Conservation (phyloP, 345 rosid genomes). For the Salix viminalis region DNA sequence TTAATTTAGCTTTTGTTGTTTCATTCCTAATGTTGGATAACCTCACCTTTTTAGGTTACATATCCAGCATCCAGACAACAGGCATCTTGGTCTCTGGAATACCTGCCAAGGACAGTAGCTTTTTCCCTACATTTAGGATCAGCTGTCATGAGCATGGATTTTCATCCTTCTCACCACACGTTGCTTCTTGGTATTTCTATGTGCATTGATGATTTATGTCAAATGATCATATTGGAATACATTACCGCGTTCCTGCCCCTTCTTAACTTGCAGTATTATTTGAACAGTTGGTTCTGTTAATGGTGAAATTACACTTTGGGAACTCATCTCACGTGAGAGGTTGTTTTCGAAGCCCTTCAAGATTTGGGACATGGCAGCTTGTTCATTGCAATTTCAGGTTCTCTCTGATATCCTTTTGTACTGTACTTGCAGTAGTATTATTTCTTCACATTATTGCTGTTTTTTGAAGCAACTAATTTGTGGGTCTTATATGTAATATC, state of each 20-base stretch:
- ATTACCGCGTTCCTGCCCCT: background rate
- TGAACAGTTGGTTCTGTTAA: conserved; percentile 67
- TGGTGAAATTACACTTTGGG: conserved; percentile 88
- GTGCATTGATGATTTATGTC: background rate
- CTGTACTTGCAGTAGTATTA: conserved; percentile 3
- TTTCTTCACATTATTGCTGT: background rate
- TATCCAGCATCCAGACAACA: conserved; percentile 58
- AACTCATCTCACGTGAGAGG: conserved; percentile 53
- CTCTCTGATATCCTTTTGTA: conserved; percentile 18
- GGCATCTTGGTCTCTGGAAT: conserved; percentile 64
- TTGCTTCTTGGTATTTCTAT: conserved; percentile 66
- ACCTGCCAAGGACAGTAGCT: conserved; percentile 77
- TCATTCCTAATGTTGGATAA: conserved; percentile 2
- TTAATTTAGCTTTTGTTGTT: conserved; percentile 3
- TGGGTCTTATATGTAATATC: background rate
- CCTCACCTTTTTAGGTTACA: conserved; percentile 47
- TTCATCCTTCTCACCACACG: conserved; percentile 64
- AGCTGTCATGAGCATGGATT: conserved; percentile 79
- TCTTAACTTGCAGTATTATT: conserved; percentile 24
- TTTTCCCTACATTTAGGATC: conserved; percentile 68
- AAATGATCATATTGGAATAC: background rate
- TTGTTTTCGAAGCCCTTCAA: conserved; percentile 73
- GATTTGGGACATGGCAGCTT: conserved; percentile 55
- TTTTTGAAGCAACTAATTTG: conserved; percentile 2
- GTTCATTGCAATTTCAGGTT: conserved; percentile 73